Percentiles rank a stretch among this genome's conserved stretches.
These are phyloP conservation scores for Fraxinus baroniana DNA, from an alignment of 305 asterid species.

Conservation along the genomic window DNA sequence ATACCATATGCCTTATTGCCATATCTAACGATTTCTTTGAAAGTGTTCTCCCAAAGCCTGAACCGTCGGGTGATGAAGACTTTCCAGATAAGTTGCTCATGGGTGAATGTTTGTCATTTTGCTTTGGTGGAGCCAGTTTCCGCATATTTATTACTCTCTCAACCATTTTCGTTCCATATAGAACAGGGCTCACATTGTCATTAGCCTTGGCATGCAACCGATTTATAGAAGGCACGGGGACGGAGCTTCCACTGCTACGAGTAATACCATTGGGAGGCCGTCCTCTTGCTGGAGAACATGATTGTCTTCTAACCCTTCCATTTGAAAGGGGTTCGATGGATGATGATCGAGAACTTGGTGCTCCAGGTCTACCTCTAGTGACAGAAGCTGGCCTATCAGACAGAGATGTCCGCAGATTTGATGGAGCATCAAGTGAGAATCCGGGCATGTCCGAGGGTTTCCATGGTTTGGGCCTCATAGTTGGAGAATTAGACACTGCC, in stretches of 20 bases:
- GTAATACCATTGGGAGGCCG: slow-evolving; percentile 82
- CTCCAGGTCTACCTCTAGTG: slow-evolving; percentile 93
- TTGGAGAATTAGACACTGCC: slow-evolving; percentile 74
- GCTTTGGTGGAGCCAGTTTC: slow-evolving; percentile 84
- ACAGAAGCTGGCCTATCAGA: slow-evolving; percentile 87
- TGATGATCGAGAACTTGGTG: slow-evolving; percentile 75
- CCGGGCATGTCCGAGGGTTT: slow-evolving; percentile 99
- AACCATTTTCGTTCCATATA: slow-evolving; percentile 89
- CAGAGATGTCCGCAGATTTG: slow-evolving; percentile 82
- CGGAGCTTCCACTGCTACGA: slow-evolving; percentile 88
- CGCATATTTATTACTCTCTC: slow-evolving; percentile 97
- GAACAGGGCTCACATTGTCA: slow-evolving; percentile 81
- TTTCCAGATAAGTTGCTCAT: slow-evolving; percentile 82
- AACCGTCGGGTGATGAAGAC: slow-evolving; percentile 85
- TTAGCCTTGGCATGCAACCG: slow-evolving; percentile 94
- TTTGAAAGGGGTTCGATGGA: slow-evolving; percentile 81
- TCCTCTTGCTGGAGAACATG: slow-evolving; percentile 96
- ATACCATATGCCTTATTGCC: slow-evolving; percentile 99
- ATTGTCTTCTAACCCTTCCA: slow-evolving; percentile 85
- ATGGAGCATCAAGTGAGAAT: slow-evolving; percentile 90
- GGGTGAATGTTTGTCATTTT: slow-evolving; percentile 83
- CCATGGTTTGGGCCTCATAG: slow-evolving; percentile 81
- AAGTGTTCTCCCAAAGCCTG: slow-evolving; percentile 90
- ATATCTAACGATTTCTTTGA: slow-evolving; percentile 95
- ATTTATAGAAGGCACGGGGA: slow-evolving; percentile 61